A percentile compares a stretch with the other conserved stretches of the same genome.
Evolutionary conservation across 371 early-diverging fungal species (phyloP).

Genomic region (Apophysomyces ossiformis): DNA sequence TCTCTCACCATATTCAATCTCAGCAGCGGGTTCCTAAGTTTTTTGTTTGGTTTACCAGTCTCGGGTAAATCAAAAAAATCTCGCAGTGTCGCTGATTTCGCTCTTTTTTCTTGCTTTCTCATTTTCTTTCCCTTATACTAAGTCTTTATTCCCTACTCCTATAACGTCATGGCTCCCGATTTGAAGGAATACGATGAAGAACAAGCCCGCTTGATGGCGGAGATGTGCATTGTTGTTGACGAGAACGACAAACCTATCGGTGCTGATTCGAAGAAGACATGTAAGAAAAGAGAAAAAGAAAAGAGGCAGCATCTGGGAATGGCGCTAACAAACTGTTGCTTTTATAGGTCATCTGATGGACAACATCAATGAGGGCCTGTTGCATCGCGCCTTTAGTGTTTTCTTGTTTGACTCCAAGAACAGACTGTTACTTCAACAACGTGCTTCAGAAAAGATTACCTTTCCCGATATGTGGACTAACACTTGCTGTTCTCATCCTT

Average conservation of each 20-base stretch:
- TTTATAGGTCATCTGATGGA: slow-evolving; percentile 85
- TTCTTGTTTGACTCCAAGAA: slow-evolving; percentile 88
- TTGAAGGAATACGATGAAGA: slow-evolving; percentile 78
- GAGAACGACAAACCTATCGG: slow-evolving; percentile 83
- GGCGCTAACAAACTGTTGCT: background rate
- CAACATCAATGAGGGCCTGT: slow-evolving; percentile 82
- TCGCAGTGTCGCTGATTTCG: slow-evolving; percentile 20
- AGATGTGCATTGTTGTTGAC: slow-evolving; percentile 96
- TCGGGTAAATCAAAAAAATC: slow-evolving; percentile 3
- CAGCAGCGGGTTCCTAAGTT: too few species aligned
- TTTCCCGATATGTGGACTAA: slow-evolving; percentile 97
- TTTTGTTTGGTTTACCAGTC: background rate
- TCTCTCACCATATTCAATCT: background rate
- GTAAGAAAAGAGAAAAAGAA: slow-evolving; percentile 52
- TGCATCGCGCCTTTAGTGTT: slow-evolving; percentile 97
- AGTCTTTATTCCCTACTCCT: slow-evolving; percentile 15
- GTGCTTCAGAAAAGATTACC: slow-evolving; percentile 95
- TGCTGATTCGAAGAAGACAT: slow-evolving; percentile 89
- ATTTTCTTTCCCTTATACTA: background rate
- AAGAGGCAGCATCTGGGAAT: background rate
- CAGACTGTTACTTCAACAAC: slow-evolving; percentile 90
- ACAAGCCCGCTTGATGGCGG: slow-evolving; percentile 94
- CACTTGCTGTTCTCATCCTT: slow-evolving; percentile 98
- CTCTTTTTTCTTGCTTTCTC: background rate
- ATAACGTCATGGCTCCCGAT: slow-evolving; percentile 53